Evolutionary conservation across 2,329 filamentous ascomycete genomes (phyloP).

Genomic region (Paracoccidioides brasiliensis): DNA sequence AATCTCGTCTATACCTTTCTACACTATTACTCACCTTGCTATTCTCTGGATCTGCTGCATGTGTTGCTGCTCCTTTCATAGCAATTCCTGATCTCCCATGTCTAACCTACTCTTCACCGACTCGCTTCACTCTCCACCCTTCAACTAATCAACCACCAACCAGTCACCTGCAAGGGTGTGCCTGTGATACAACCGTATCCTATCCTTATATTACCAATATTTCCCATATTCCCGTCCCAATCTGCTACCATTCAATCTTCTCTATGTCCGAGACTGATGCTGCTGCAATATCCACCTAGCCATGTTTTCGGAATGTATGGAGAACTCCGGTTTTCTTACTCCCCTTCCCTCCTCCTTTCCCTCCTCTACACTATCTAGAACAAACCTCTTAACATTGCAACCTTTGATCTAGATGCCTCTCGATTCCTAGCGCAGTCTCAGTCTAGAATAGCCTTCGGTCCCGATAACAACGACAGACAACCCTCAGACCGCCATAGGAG

Average conservation of each 20-base stretch:
- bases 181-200: neutral
- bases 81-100: neutral
- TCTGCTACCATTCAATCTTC: neutral
- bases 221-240: neutral
- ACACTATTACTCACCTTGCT: too few relatives aligned
- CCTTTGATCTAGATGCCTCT: slow-evolving; percentile 61
- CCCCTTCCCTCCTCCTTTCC: neutral
- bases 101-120: neutral
- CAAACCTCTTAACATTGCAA: neutral
- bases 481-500: slow-evolving; percentile 37
- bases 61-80: neutral
- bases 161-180: neutral
- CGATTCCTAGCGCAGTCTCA: slow-evolving; percentile 94
- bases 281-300: neutral
- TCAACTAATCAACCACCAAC: neutral
- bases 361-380: neutral
- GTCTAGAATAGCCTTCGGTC: slow-evolving; percentile 68
- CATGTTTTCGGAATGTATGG: slow-evolving; percentile 15
- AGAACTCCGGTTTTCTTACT: neutral
- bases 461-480: slow-evolving; percentile 38
- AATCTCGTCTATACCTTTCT: too few relatives aligned
- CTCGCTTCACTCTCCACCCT: neutral
- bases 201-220: neutral
- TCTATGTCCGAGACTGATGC: neutral
- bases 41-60: neutral